Evolutionary conservation across 495 filamentous ascomycete genomes (phyloP).

Genomic region (Tuber borchii): DNA sequence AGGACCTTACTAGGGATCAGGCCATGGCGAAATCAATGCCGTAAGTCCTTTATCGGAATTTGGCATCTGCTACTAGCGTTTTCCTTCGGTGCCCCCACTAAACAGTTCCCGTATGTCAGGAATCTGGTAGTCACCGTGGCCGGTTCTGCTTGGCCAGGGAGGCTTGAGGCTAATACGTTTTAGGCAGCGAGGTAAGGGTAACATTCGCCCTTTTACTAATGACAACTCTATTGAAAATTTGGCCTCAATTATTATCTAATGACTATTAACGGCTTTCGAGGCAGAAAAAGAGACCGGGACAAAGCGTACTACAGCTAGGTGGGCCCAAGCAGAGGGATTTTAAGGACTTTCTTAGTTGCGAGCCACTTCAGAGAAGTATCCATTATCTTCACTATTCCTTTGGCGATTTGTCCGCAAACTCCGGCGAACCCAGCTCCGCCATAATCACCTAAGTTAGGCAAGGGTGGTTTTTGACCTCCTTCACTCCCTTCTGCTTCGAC

Average conservation of each 20-base stretch:
- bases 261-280: not conserved
- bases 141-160: not conserved
- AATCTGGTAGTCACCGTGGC: not conserved
- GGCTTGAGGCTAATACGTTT: not conserved
- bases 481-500: not conserved
- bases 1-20: not conserved
- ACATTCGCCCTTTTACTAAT: not conserved
- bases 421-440: not conserved
- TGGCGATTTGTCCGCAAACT: not conserved
- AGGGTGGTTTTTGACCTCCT: not conserved
- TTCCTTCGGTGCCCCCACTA: not conserved
- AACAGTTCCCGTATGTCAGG: not conserved
- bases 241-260: not conserved
- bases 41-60: not conserved
- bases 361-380: not conserved
- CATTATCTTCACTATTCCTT: not conserved
- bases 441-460: not conserved
- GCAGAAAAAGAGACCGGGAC: not conserved
- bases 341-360: not conserved
- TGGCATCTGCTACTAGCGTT: not conserved
- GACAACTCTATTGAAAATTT: not conserved
- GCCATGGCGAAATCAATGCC: not conserved
- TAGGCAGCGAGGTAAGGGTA: not conserved
- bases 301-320: not conserved
- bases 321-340: not conserved